Percentiles rank a stretch among this genome's conserved stretches.
These are phyloP conservation scores for Metschnikowia chrysomelidarum DNA, from an alignment of 805 yeast species.

Conservation along the genomic window DNA sequence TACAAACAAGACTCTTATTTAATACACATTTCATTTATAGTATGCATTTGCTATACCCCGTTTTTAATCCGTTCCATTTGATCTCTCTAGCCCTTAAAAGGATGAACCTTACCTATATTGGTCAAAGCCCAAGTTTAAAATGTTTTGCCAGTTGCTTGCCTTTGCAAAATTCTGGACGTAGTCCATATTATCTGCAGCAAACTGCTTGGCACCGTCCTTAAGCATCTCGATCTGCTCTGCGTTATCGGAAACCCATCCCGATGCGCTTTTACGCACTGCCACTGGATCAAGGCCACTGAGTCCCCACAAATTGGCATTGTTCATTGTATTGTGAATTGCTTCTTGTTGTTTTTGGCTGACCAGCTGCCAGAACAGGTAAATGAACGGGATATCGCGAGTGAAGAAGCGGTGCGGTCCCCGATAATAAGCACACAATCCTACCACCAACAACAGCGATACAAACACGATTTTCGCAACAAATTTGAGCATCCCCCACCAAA, in stretches of 20 bases:
- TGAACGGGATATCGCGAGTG: slow-evolving; percentile 9
- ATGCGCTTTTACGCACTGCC: slow-evolving; percentile 3
- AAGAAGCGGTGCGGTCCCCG: slow-evolving; percentile 15
- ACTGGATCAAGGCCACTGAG: slow-evolving; percentile 7
- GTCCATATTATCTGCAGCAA: slow-evolving; percentile 9
- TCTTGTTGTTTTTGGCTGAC: slow-evolving; percentile 7
- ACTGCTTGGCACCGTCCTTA: slow-evolving; percentile 5
- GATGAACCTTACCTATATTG: background rate
- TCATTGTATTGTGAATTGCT: background rate
- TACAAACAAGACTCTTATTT: no score
- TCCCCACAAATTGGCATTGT: slow-evolving; percentile 4
- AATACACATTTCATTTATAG: no score
- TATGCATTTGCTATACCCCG: background rate
- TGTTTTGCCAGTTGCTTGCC: slow-evolving; percentile 2
- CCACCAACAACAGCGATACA: slow-evolving; percentile 1
- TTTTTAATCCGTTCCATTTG: background rate
- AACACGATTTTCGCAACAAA: slow-evolving; percentile 9
- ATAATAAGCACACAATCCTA: slow-evolving; percentile 8
- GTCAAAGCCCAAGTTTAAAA: slow-evolving; percentile 1
- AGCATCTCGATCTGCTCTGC: slow-evolving; percentile 9
- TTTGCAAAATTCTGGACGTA: slow-evolving; percentile 1
- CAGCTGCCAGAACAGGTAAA: slow-evolving; percentile 9
- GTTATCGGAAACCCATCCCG: slow-evolving; percentile 10
- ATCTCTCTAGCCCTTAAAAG: background rate
- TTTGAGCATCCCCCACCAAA: slow-evolving; percentile 14